A percentile compares a stretch with the other conserved stretches of the same genome.
Conservation (phyloP, 169 alveolate genomes). For the Eimeria tenella region DNA sequence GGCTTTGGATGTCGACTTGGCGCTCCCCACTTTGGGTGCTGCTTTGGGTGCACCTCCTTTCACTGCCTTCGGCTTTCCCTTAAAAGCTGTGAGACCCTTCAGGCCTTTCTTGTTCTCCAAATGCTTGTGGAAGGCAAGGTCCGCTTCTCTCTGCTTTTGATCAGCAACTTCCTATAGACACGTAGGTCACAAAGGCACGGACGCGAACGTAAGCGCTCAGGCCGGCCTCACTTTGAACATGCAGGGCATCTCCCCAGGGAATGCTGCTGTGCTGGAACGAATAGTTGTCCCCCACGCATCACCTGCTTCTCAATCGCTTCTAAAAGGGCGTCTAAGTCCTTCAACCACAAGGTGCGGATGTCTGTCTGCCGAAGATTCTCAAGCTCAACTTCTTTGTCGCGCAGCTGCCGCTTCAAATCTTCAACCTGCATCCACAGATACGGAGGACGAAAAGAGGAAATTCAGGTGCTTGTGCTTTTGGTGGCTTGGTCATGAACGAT, state of each 20-base stretch:
- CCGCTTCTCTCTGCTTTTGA: slow-evolving; percentile 67
- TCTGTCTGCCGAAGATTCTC: slow-evolving; percentile 74
- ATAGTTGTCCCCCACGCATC: too few relatives aligned
- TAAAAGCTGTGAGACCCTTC: slow-evolving; percentile 57
- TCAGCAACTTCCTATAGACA: slow-evolving; percentile 50
- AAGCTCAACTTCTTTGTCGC: slow-evolving; percentile 75
- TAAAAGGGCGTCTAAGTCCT: slow-evolving; percentile 77
- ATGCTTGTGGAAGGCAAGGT: slow-evolving; percentile 54
- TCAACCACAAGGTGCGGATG: slow-evolving; percentile 78
- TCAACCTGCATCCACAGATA: slow-evolving; percentile 48
- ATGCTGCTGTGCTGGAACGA: too few relatives aligned
- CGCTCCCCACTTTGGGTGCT: slow-evolving; percentile 63
- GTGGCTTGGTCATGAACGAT: not conserved
- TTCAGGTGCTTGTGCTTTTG: not conserved
- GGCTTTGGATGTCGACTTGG: slow-evolving; percentile 64
- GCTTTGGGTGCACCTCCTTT: slow-evolving; percentile 50
- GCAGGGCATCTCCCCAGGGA: too few relatives aligned
- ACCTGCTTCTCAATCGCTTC: slow-evolving; percentile 80
- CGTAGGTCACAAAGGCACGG: too few relatives aligned
- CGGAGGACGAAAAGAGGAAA: not conserved
- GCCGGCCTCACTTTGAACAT: too few relatives aligned
- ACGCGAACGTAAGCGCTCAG: too few relatives aligned
- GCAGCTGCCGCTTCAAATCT: slow-evolving; percentile 79
- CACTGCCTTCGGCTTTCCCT: slow-evolving; percentile 46
- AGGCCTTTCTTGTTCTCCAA: slow-evolving; percentile 54